A percentile compares a stretch with the other conserved stretches of the same genome.
These are phyloP conservation scores for Rhodotorula sp. DNA, from an alignment of 1,284 basidiomycete genomes.

Conservation along the genomic window DNA sequence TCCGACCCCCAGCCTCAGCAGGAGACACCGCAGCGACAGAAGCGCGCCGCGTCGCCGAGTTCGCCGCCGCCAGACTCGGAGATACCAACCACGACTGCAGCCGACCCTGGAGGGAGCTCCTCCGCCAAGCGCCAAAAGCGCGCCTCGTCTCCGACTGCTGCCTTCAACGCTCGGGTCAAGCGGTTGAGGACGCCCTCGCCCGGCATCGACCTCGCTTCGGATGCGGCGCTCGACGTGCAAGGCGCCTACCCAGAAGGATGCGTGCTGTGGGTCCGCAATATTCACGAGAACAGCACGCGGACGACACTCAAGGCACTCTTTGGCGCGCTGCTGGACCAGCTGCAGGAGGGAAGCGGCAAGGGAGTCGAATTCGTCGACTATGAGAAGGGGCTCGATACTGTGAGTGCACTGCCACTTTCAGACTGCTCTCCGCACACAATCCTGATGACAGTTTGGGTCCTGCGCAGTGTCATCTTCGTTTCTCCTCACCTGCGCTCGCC, in stretches of 20 bases:
- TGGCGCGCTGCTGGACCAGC: slow-evolving; percentile 25
- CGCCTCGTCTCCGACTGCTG: slow-evolving; percentile 4
- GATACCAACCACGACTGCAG: background rate
- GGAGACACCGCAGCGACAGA: background rate
- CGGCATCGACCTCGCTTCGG: slow-evolving; percentile 10
- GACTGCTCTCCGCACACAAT: background rate
- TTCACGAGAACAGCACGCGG: slow-evolving; percentile 34
- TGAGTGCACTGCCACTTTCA: slow-evolving; percentile 4
- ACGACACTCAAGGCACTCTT: slow-evolving; percentile 28
- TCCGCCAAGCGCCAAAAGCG: slow-evolving; percentile 5
- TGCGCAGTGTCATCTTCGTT: slow-evolving; percentile 33
- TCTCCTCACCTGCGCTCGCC: slow-evolving; percentile 20
- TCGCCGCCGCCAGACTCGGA: background rate
- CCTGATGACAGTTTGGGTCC: too few relatives aligned
- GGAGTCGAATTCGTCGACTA: slow-evolving; percentile 40
- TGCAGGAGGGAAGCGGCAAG: slow-evolving; percentile 39
- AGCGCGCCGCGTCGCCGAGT: slow-evolving; percentile 6
- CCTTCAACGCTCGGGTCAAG: background rate
- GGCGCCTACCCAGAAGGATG: slow-evolving; percentile 37
- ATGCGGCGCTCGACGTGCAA: slow-evolving; percentile 16
- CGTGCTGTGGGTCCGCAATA: slow-evolving; percentile 36
- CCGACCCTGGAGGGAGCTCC: background rate
- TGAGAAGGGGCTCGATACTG: slow-evolving; percentile 34
- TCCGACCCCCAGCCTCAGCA: background rate
- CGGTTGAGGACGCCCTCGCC: slow-evolving; percentile 13